Percentiles rank a stretch among this genome's conserved stretches.
Evolutionary conservation across 371 early-diverging fungal species (phyloP).

Genomic region (Mucor velutinosus): DNA sequence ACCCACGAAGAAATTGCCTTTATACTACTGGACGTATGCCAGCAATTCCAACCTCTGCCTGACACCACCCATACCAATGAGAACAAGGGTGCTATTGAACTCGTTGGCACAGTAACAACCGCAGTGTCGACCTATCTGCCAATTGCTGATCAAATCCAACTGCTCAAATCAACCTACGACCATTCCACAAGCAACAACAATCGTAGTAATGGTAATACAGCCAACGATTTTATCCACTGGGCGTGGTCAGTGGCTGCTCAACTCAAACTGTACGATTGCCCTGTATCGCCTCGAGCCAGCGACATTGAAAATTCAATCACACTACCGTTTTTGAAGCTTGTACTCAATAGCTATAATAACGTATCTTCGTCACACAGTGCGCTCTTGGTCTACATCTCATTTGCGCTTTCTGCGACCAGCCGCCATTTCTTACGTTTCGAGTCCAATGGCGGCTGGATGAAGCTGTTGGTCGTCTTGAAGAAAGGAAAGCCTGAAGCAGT

Average conservation of each 20-base stretch:
- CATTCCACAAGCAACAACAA: constrained; percentile 8
- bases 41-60: constrained; percentile 32
- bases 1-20: constrained; percentile 49
- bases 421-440: constrained; percentile 57
- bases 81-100: constrained; percentile 24
- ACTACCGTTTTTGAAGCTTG: constrained; percentile 34
- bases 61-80: constrained; percentile 17
- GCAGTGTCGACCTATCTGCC: constrained; percentile 34
- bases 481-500: constrained; percentile 43
- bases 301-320: constrained; percentile 37
- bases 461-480: constrained; percentile 42
- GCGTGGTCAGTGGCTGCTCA: constrained; percentile 45
- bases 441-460: constrained; percentile 54
- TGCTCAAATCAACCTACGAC: constrained; percentile 29
- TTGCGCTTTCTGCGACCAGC: constrained; percentile 53
- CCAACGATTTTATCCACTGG: constrained; percentile 52
- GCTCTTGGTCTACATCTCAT: constrained; percentile 44
- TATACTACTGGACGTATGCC: constrained; percentile 41
- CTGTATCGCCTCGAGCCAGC: constrained; percentile 34
- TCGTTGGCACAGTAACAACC: constrained; percentile 29
- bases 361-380: constrained; percentile 40
- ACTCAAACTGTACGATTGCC: constrained; percentile 51
- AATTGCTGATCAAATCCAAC: constrained; percentile 26
- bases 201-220: constrained; percentile 9
- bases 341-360: constrained; percentile 25